Conservation (phyloP, 257 asterid species). For the Solanum lycopersicoides region DNA sequence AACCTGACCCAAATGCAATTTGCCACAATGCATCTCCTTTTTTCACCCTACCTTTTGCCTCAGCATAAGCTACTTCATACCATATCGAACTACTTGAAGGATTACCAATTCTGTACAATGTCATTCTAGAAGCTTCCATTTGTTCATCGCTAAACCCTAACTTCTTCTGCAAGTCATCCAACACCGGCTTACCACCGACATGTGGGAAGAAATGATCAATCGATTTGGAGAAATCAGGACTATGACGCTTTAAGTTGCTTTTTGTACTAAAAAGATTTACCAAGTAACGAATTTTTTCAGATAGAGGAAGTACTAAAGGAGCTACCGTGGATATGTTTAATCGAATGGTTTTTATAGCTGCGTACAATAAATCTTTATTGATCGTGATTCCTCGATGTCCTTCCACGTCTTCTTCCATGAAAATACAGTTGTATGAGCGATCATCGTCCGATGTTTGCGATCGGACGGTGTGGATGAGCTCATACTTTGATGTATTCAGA, state of each 20-base stretch:
- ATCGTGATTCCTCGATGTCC: slow-evolving; percentile 20
- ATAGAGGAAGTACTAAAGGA: slow-evolving; percentile 26
- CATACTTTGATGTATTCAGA: slow-evolving; percentile 17
- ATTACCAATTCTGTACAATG: slow-evolving; percentile 28
- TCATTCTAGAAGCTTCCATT: slow-evolving; percentile 42
- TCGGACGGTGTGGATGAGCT: slow-evolving; percentile 26
- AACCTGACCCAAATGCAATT: slow-evolving; percentile 33
- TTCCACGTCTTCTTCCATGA: slow-evolving; percentile 28
- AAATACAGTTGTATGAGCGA: slow-evolving; percentile 25
- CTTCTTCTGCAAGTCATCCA: slow-evolving; percentile 34
- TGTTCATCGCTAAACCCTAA: slow-evolving; percentile 15
- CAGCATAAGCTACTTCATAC: slow-evolving; percentile 30
- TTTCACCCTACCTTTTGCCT: slow-evolving; percentile 31
- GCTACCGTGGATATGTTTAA: slow-evolving; percentile 18
- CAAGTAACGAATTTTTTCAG: slow-evolving; percentile 26
- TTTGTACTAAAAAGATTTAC: slow-evolving; percentile 11
- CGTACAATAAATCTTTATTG: slow-evolving; percentile 19
- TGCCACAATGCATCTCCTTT: slow-evolving; percentile 33
- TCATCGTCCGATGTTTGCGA: slow-evolving; percentile 34
- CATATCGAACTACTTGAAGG: slow-evolving; percentile 38
- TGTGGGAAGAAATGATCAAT: slow-evolving; percentile 35
- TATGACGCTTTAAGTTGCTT: slow-evolving; percentile 14
- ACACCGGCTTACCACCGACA: slow-evolving; percentile 28
- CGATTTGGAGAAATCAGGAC: slow-evolving; percentile 24
- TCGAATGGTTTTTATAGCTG: slow-evolving; percentile 24